Evolutionary conservation across 306 rosid species (phyloP).

Genomic region (Purshia tridentata): DNA sequence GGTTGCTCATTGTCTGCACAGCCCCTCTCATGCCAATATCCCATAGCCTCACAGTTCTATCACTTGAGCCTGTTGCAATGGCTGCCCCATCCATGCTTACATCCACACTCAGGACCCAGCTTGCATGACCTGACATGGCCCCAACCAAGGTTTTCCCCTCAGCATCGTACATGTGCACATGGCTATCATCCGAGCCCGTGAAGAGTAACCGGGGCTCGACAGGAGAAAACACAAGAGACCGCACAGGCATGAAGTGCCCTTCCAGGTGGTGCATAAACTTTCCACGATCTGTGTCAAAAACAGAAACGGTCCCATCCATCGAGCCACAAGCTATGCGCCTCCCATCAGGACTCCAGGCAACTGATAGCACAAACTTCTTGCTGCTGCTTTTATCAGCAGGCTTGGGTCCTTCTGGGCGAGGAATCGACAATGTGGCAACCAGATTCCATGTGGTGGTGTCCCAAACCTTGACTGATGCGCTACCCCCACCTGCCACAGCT

Average conservation of each 20-base stretch:
- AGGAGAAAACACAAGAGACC: slow-evolving; percentile 88
- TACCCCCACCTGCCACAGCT: slow-evolving; percentile 99
- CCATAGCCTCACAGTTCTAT: slow-evolving; percentile 92
- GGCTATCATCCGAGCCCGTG: slow-evolving; percentile 83
- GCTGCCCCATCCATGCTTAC: slow-evolving; percentile 90
- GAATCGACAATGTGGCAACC: slow-evolving; percentile 73
- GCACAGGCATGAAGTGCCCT: slow-evolving; percentile 94
- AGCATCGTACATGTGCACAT: slow-evolving; percentile 92
- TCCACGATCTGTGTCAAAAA: slow-evolving; percentile 71
- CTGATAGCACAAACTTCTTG: slow-evolving; percentile 92
- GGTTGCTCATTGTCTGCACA: slow-evolving; percentile 97
- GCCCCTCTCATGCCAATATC: slow-evolving; percentile 83
- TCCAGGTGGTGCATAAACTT: slow-evolving; percentile 90
- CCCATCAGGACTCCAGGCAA: slow-evolving; percentile 94
- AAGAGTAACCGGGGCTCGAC: slow-evolving; percentile 77
- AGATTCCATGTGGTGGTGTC: slow-evolving; percentile 81
- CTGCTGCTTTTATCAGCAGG: slow-evolving; percentile 82
- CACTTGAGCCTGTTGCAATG: slow-evolving; percentile 92
- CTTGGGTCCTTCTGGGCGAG: slow-evolving; percentile 84
- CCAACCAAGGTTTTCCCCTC: slow-evolving; percentile 78
- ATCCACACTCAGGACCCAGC: slow-evolving; percentile 91
- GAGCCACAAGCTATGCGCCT: slow-evolving; percentile 87
- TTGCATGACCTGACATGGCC: slow-evolving; percentile 87
- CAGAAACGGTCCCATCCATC: slow-evolving; percentile 95
- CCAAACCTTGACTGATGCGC: slow-evolving; percentile 95